Conservation (phyloP, 805 yeast genomes). For the Candida methanosorbosa region DNA sequence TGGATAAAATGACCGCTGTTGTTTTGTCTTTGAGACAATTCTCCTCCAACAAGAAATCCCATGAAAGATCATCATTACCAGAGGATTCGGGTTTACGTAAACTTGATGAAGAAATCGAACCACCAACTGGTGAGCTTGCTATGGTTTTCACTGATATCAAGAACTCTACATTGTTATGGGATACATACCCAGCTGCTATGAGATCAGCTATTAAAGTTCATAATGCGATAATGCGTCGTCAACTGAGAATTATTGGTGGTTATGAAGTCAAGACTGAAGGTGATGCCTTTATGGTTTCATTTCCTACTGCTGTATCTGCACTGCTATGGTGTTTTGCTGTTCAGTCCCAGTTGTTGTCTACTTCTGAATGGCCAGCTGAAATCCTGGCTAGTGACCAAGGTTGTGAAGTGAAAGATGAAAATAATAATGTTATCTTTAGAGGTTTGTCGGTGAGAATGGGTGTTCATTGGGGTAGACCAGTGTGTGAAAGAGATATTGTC, state of each 20-base stretch:
- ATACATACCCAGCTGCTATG: conserved; percentile 87
- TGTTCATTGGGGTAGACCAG: conserved; percentile 96
- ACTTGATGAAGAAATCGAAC: conserved; percentile 82
- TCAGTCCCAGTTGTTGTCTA: conserved; percentile 66
- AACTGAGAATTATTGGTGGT: conserved; percentile 87
- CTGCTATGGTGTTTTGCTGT: conserved; percentile 91
- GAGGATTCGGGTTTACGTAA: conserved; percentile 78
- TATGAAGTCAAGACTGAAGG: conserved; percentile 99
- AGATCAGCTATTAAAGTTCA: conserved; percentile 93
- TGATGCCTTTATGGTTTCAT: conserved; percentile 97
- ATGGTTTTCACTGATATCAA: conserved; percentile 97
- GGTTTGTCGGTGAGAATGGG: conserved; percentile 98
- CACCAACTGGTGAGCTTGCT: conserved; percentile 91
- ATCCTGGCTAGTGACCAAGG: conserved; percentile 81
- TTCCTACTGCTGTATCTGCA: conserved; percentile 87
- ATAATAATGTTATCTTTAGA: conserved; percentile 55
- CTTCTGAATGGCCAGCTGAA: conserved; percentile 94
- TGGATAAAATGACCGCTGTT: conserved; percentile 69
- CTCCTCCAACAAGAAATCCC: conserved; percentile 24
- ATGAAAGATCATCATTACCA: conserved; percentile 36
- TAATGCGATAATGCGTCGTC: conserved; percentile 90
- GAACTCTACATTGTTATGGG: conserved; percentile 92
- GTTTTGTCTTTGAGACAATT: conserved; percentile 64
- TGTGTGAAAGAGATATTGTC: conserved; percentile 88
- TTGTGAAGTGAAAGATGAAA: conserved; percentile 60